A percentile compares a stretch with the other conserved stretches of the same genome.
Conservation (phyloP, 805 yeast species). For the Komagataella mondaviorum region DNA sequence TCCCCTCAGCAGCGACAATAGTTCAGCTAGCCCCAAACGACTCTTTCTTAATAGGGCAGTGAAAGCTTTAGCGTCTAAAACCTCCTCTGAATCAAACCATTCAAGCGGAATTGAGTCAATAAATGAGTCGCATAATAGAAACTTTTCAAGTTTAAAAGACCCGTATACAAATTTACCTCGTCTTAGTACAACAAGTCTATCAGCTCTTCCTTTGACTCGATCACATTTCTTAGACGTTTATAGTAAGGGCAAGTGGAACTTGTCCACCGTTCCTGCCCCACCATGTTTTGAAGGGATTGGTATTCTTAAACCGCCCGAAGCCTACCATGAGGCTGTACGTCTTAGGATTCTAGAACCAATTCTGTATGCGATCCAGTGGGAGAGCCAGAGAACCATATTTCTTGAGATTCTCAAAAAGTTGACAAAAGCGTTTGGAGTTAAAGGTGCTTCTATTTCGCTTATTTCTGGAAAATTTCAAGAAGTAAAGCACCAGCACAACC, state of each 20-base stretch:
- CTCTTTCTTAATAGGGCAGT: not conserved
- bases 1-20: not conserved
- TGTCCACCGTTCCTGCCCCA: constrained; percentile 44
- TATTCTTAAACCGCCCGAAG: constrained; percentile 46
- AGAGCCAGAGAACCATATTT: constrained; percentile 20
- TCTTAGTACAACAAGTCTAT: not conserved
- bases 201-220: constrained; percentile 26
- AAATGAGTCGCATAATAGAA: not conserved
- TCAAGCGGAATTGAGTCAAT: not conserved
- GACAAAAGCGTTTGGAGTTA: constrained; percentile 26
- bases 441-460: constrained; percentile 49
- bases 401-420: constrained; percentile 22
- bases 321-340: constrained; percentile 34
- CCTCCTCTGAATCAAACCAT: not conserved
- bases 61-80: not conserved
- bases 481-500: constrained; percentile 33
- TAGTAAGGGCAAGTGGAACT: constrained; percentile 40
- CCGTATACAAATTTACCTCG: not conserved
- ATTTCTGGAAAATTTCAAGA: constrained; percentile 32
- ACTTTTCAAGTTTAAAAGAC: not conserved
- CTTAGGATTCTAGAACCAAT: constrained; percentile 27
- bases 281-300: constrained; percentile 31
- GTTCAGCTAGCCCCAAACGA: not conserved
- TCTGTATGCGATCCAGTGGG: constrained; percentile 33
- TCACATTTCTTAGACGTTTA: constrained; percentile 45